Evolutionary conservation across 306 rosid genomes (phyloP).

Genomic region (Sechiopsis laciniata): DNA sequence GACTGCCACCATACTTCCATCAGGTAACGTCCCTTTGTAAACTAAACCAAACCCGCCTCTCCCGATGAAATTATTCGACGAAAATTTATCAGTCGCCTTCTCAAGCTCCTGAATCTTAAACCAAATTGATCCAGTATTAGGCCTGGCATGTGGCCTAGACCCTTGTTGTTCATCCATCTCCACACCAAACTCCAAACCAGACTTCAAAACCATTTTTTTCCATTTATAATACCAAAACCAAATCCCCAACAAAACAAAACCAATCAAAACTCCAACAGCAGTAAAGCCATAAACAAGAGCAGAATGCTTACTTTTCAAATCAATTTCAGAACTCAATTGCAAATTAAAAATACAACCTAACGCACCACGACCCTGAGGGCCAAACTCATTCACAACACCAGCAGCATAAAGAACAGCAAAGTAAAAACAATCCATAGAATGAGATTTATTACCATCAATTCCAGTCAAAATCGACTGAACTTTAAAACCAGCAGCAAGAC

Average conservation of each 20-base stretch:
- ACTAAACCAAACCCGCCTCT: slow-evolving; percentile 91
- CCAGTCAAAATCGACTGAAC: slow-evolving; percentile 30
- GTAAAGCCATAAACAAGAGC: slow-evolving; percentile 70
- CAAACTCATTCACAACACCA: slow-evolving; percentile 66
- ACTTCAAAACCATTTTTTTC: slow-evolving; percentile 24
- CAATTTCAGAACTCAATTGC: slow-evolving; percentile 31
- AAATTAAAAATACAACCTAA: slow-evolving; percentile 50
- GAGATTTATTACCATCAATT: slow-evolving; percentile 60
- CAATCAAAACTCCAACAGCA: slow-evolving; percentile 53
- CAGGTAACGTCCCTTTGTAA: slow-evolving; percentile 60
- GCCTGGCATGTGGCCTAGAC: slow-evolving; percentile 60
- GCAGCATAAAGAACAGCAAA: slow-evolving; percentile 71
- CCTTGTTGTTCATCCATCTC: slow-evolving; percentile 59
- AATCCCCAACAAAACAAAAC: slow-evolving; percentile 50
- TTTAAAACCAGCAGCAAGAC: slow-evolving; percentile 47
- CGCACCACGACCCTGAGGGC: slow-evolving; percentile 68
- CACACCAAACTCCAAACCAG: slow-evolving; percentile 32
- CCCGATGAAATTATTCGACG: slow-evolving; percentile 73
- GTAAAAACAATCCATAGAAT: slow-evolving; percentile 46
- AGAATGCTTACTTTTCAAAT: slow-evolving; percentile 35
- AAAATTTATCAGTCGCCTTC: slow-evolving; percentile 71
- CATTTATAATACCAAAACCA: slow-evolving; percentile 59
- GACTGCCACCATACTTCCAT: slow-evolving; percentile 77
- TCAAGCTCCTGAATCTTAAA: slow-evolving; percentile 77
- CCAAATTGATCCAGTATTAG: slow-evolving; percentile 87